Evolutionary conservation across 2,329 filamentous ascomycete genomes (phyloP).

Genomic region (Aspergillus pseudoviridinutans): DNA sequence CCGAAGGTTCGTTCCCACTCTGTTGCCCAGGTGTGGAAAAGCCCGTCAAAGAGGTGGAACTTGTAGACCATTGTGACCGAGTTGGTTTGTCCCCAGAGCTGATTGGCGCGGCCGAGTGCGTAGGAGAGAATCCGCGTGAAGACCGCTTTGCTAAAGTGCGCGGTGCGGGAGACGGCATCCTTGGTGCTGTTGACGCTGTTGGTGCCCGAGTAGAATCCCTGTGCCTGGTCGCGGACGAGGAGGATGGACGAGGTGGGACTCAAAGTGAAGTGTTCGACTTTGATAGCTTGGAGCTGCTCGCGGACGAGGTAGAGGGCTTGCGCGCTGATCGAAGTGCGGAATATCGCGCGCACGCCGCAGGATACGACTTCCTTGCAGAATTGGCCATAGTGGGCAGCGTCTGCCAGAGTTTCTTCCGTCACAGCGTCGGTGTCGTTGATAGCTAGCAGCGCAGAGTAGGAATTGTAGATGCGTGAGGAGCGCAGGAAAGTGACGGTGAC

Average conservation of each 20-base stretch:
- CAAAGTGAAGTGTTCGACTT: constrained; percentile 1
- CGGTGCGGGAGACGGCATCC: background rate
- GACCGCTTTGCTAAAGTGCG: background rate
- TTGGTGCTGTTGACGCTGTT: background rate
- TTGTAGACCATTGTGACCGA: constrained; percentile 2
- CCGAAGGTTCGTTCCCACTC: background rate
- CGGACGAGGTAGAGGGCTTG: constrained; percentile 1
- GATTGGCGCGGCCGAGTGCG: background rate
- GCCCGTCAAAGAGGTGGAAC: constrained; percentile 4
- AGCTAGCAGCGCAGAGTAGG: background rate
- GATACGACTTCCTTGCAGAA: background rate
- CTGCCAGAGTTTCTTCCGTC: background rate
- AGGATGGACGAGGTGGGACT: background rate
- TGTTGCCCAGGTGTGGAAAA: constrained; percentile 2
- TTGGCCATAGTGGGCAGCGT: background rate
- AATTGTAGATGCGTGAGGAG: background rate
- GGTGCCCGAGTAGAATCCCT: constrained; percentile 4
- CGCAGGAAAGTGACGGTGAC: background rate
- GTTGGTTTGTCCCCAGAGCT: background rate
- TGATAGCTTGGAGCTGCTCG: constrained; percentile 2
- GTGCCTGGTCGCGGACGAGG: constrained; percentile 1
- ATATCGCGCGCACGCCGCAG: background rate
- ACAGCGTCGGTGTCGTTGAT: background rate
- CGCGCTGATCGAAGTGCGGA: constrained; percentile 1
- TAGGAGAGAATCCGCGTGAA: constrained; percentile 1